Base-by-base conservation (phyloP, 73 alveolate species). In the Tetrahymena thermophila region DNA sequence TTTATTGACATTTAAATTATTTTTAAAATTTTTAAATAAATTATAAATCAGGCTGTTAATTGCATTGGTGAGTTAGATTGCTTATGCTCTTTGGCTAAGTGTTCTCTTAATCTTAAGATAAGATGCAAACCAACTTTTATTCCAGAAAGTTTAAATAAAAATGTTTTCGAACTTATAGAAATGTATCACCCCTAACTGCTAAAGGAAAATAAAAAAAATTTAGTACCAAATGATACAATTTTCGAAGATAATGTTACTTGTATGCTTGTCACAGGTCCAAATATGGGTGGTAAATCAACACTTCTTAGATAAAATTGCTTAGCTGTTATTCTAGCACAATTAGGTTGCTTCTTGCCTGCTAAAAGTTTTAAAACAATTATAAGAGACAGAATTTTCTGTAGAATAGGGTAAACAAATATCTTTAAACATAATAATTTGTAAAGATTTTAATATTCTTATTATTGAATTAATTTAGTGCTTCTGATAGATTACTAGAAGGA, bases 201-300 rank as follows among this genome's bases (percentile, higher is more conserved):
- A 11, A 85, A 94, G 44, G 96, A 96, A 71, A 96, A 98, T 57
- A 96, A 96, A 58, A 71, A 93, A 34, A 94, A 96, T 35, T 97
- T 97, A 95, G 94, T 98, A 23, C 98, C 99, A 15, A 98, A 98
- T 94, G 97, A 96, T 83, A 97, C 97, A 4, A 85, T 97, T 17
- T 94, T 98, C 23, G 35, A 40, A n/a, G 56, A 94, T 94, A 17
- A 37, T 94, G 94, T 94, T n/a, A 94, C 95, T 56, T 95, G 95
- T 23, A 94, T 97, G 43, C 96, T 98, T 28, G 98, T 99, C 58
- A 99, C 99, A 23, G 99, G 99, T 25, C 99, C 99, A 35, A 99
- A 99, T 93, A 99, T 99, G 99, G 99, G 99, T 7, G 99, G 99
- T 44, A 99, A 99, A 94, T 98, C 99, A 19, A 99, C 99, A 19